Conservation (phyloP, 2,329 filamentous ascomycete species). For the Trichoderma oligosporum region DNA sequence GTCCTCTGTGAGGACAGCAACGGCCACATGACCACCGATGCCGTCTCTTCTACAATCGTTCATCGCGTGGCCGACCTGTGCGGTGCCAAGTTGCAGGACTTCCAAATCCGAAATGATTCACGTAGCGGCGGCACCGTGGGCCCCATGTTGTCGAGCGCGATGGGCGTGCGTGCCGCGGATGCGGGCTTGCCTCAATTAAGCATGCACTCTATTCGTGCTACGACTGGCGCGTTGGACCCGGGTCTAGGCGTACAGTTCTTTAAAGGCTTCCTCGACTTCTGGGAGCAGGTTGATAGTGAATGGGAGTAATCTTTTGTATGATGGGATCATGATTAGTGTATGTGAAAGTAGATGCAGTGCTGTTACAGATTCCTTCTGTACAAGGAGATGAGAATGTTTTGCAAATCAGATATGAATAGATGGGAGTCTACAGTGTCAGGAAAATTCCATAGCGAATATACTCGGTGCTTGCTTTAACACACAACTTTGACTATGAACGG, state of each 20-base stretch:
- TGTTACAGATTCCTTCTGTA: too few species aligned
- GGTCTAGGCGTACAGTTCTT: conserved; percentile 85
- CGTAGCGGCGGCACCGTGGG: conserved; percentile 92
- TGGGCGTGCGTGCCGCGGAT: conserved; percentile 80
- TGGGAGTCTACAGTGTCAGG: too few species aligned
- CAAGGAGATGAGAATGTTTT: too few species aligned
- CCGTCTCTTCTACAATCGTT: conserved; percentile 76
- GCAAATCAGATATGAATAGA: too few species aligned
- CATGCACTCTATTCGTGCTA: conserved; percentile 91
- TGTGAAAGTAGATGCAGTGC: too few species aligned
- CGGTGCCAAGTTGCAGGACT: conserved; percentile 71
- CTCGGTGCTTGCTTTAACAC: too few species aligned
- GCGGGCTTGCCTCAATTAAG: conserved; percentile 86
- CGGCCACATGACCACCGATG: conserved; percentile 94
- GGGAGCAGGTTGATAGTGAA: conserved; percentile 78
- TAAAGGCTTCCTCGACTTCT: conserved; percentile 82
- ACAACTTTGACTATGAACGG: too few species aligned
- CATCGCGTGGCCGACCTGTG: conserved; percentile 72
- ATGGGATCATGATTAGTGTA: too few species aligned
- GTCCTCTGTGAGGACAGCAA: conserved; percentile 78
- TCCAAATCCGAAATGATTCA: conserved; percentile 92
- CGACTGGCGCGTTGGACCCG: conserved; percentile 79
- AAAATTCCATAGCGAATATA: too few species aligned
- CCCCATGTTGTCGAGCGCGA: conserved; percentile 75
- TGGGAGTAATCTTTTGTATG: conserved; percentile 52